Evolutionary conservation across 2,329 filamentous ascomycete genomes (phyloP).

Genomic region (Fusarium sp.): DNA sequence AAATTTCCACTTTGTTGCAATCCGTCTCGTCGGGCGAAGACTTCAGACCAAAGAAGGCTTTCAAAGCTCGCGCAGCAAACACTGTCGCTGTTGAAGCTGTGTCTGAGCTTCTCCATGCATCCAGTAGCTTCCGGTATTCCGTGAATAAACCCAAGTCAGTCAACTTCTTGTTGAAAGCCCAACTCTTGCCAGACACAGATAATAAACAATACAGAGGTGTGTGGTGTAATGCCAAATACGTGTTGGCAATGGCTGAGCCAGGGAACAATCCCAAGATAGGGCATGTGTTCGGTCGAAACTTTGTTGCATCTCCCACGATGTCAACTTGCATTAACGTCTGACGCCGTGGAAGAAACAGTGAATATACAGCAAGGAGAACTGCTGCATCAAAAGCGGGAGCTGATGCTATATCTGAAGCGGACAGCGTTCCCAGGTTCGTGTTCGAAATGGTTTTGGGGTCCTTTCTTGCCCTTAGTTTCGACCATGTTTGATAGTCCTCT

Average conservation of each 20-base stretch:
- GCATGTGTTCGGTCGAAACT: constrained; percentile 41
- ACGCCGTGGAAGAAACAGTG: constrained; percentile 54
- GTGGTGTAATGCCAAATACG: constrained; percentile 67
- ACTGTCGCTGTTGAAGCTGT: constrained; percentile 59
- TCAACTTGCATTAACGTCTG: constrained; percentile 45
- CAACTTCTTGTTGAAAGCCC: constrained; percentile 68
- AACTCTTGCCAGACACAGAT: constrained; percentile 68
- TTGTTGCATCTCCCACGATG: constrained; percentile 40
- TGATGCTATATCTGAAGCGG: constrained; percentile 51
- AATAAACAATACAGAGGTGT: constrained; percentile 69
- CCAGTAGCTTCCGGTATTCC: constrained; percentile 61
- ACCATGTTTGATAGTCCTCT: constrained; percentile 60
- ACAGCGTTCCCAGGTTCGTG: constrained; percentile 51
- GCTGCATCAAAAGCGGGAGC: constrained; percentile 55
- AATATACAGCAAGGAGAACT: constrained; percentile 55
- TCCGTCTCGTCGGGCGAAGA: background rate
- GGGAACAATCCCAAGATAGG: constrained; percentile 58
- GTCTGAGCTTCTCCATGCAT: constrained; percentile 59
- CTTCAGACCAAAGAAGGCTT: constrained; percentile 55
- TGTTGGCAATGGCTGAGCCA: constrained; percentile 59
- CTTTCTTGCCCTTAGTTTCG: constrained; percentile 47
- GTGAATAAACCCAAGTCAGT: constrained; percentile 57
- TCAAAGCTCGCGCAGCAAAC: constrained; percentile 65
- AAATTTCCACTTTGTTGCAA: constrained; percentile 9
- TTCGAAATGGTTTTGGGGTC: constrained; percentile 44